These are phyloP conservation scores for Claviceps humidiphila DNA, from an alignment of 2,329 filamentous ascomycete species.

Conservation along the genomic window DNA sequence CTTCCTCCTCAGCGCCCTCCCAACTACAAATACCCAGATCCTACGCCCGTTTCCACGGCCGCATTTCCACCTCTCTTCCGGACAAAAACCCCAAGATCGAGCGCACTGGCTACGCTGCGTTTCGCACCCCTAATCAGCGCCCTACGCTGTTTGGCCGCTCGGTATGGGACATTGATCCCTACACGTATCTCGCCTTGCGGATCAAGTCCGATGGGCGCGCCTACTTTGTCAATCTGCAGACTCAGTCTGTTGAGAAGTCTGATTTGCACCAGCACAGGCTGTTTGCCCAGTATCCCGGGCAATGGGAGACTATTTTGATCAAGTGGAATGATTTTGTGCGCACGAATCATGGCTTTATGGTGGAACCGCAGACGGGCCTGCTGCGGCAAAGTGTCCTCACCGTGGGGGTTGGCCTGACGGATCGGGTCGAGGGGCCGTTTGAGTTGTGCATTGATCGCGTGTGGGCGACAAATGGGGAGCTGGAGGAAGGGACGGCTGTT, in stretches of 20 bases:
- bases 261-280: slow-evolving; percentile 91
- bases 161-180: slow-evolving; percentile 82
- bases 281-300: slow-evolving; percentile 61
- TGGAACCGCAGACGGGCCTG: slow-evolving; percentile 87
- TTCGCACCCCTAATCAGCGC: slow-evolving; percentile 65
- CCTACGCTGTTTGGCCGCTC: slow-evolving; percentile 74
- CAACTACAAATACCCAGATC: slow-evolving; percentile 12
- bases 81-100: slow-evolving; percentile 59
- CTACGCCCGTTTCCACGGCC: slow-evolving; percentile 74
- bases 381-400: slow-evolving; percentile 74
- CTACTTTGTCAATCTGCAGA: slow-evolving; percentile 93
- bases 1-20: slow-evolving; percentile 7
- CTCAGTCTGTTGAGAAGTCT: slow-evolving; percentile 84
- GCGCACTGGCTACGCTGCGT: slow-evolving; percentile 78
- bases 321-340: slow-evolving; percentile 88
- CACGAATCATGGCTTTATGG: slow-evolving; percentile 82
- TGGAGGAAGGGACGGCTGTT: slow-evolving; percentile 11
- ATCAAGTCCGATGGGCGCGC: slow-evolving; percentile 82
- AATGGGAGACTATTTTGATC: slow-evolving; percentile 93
- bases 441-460: slow-evolving; percentile 74
- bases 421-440: slow-evolving; percentile 78
- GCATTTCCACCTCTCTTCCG: slow-evolving; percentile 76
- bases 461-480: slow-evolving; percentile 67
- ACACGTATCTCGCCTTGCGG: slow-evolving; percentile 73
- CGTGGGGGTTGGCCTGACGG: slow-evolving; percentile 77